phyloP scores from a whole-genome alignment of 306 rosid species.

The Echinosophora koreensis region DNA sequence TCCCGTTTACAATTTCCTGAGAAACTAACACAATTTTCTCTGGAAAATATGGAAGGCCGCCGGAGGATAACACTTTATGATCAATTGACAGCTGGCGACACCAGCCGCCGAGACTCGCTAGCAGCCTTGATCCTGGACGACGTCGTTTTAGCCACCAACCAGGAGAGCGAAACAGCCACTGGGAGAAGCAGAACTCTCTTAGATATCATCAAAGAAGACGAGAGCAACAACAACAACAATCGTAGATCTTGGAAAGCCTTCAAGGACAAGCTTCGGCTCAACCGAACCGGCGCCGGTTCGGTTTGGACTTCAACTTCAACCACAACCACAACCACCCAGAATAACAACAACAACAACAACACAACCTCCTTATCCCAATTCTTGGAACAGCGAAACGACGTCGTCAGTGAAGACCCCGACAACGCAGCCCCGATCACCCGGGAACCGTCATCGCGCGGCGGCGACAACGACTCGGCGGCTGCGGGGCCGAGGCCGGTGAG shows the following conservation, averaged over 20 bases:
- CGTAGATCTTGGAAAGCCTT: conserved; percentile 70
- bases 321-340: too few species aligned
- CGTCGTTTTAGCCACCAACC: conserved; percentile 38
- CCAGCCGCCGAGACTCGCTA: conserved; percentile 55
- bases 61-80: conserved; percentile 79
- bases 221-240: conserved; percentile 13
- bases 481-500: conserved; percentile 58
- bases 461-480: neutral
- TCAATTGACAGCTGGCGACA: conserved; percentile 69
- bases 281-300: conserved; percentile 31
- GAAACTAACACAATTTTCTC: neutral
- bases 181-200: conserved; percentile 58
- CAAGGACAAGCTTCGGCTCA: conserved; percentile 70
- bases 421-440: too few species aligned
- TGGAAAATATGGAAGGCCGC: conserved; percentile 61
- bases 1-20: too few species aligned
- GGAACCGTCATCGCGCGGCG: too few species aligned
- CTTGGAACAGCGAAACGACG: too few species aligned
- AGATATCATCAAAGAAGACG: conserved; percentile 67
- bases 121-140: conserved; percentile 65
- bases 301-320: conserved; percentile 59
- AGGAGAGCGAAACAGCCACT: too few species aligned
- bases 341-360: too few species aligned
- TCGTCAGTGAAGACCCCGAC: too few species aligned
- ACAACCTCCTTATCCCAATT: too few species aligned